phyloP scores from a whole-genome alignment of 108 stramenopile species.

The Conticribra weissflogii region DNA sequence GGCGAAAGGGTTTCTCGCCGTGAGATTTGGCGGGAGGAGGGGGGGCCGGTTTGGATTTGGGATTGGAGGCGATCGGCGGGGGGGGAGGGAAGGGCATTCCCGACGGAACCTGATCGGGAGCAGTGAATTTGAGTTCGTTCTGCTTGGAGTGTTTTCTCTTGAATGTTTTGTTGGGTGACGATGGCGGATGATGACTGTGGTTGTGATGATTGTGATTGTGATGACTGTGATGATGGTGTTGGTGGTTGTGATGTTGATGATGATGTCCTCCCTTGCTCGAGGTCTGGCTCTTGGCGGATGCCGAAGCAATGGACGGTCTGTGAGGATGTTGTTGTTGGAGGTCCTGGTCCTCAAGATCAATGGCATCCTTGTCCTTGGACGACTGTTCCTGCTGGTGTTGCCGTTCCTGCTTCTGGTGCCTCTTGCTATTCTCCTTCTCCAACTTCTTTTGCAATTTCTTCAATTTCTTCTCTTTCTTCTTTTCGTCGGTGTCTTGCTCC shows the following conservation, averaged over 20 bases:
- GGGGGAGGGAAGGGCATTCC: slow-evolving; percentile 5
- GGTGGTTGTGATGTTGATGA: background rate
- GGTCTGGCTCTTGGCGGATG: too few species aligned
- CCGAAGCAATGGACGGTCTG: too few species aligned
- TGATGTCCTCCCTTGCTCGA: too few species aligned
- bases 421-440: too few species aligned
- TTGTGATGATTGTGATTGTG: background rate
- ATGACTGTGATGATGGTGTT: background rate
- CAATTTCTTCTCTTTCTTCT: too few species aligned
- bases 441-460: too few species aligned
- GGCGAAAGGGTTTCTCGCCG: background rate
- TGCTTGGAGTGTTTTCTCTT: background rate
- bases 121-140: background rate
- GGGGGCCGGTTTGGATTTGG: background rate
- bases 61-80: background rate
- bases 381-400: too few species aligned
- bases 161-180: background rate
- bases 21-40: background rate
- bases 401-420: too few species aligned
- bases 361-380: too few species aligned
- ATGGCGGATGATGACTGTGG: background rate
- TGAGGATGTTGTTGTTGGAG: too few species aligned
- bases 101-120: slow-evolving; percentile 3
- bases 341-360: too few species aligned
- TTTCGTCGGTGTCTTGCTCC: too few species aligned